Evolutionary conservation across 1,284 basidiomycete species (phyloP).

Genomic region (Tilletiaria anomala): DNA sequence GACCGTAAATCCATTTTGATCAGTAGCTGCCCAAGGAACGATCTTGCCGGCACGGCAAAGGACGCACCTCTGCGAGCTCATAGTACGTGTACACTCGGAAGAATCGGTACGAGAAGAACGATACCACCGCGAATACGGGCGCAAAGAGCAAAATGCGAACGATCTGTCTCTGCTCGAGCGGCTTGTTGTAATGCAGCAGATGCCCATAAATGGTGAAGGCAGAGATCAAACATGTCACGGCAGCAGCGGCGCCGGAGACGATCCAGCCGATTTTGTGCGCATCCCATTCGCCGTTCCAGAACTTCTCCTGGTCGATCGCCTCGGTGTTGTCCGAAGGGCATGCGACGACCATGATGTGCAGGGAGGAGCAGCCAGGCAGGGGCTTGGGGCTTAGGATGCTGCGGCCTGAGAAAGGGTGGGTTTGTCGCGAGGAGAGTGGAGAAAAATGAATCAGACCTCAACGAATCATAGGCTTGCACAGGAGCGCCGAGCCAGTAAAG

Average conservation of each 20-base stretch:
- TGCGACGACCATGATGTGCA: background rate
- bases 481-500: no score
- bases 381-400: no score
- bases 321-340: constrained; percentile 1
- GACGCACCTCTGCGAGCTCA: constrained; percentile 4
- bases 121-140: constrained; percentile 12
- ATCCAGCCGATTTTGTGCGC: constrained; percentile 52
- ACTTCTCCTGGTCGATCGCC: background rate
- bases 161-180: constrained; percentile 58
- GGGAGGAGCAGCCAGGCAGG: no score
- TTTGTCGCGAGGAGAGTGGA: no score
- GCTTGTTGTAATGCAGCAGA: constrained; percentile 53
- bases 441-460: no score
- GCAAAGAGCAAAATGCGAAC: constrained; percentile 41
- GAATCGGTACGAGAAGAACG: constrained; percentile 9
- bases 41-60: no score
- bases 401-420: no score
- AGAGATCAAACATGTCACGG: constrained; percentile 11
- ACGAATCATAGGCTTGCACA: no score
- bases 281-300: background rate
- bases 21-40: no score
- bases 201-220: constrained; percentile 45
- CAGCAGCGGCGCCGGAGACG: constrained; percentile 53
- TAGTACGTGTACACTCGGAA: constrained; percentile 8
- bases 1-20: no score